Conservation (phyloP, 768 basidiomycete genomes). For the Auriscalpium orientale region DNA sequence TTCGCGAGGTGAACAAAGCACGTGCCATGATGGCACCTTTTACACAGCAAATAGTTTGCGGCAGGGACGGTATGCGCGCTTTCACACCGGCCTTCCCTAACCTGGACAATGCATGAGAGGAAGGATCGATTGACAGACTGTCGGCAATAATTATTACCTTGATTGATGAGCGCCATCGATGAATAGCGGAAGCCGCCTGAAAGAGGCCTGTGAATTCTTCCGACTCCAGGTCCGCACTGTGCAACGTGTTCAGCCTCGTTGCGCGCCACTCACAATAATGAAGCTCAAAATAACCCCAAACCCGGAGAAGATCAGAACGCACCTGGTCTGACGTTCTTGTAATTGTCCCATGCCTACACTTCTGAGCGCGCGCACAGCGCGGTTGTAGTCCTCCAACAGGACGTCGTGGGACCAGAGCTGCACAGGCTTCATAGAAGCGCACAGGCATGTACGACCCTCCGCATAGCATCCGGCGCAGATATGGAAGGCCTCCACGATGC, state of each 20-base stretch:
- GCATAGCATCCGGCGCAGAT: conserved; percentile 69
- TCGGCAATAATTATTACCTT: not conserved
- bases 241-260: too few species aligned
- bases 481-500: conserved; percentile 36
- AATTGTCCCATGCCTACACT: conserved; percentile 1
- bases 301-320: not conserved
- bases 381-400: conserved; percentile 38
- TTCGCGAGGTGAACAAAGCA: conserved; percentile 33
- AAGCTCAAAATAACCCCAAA: too few species aligned
- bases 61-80: conserved; percentile 3
- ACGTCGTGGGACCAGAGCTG: conserved; percentile 46
- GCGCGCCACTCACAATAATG: not conserved
- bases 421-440: conserved; percentile 50
- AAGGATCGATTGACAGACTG: too few species aligned
- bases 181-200: not conserved
- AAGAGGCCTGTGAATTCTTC: not conserved
- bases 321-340: conserved; percentile 1
- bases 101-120: not conserved
- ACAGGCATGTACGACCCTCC: conserved; percentile 70
- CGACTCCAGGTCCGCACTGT: not conserved
- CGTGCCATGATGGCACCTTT: conserved; percentile 26
- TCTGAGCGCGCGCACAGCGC: conserved; percentile 25
- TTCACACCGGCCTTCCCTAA: not conserved
- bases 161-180: not conserved
- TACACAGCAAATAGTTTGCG: conserved; percentile 25